phyloP scores from a whole-genome alignment of 495 filamentous ascomycete genomes.

The Daldinia vernicosa region DNA sequence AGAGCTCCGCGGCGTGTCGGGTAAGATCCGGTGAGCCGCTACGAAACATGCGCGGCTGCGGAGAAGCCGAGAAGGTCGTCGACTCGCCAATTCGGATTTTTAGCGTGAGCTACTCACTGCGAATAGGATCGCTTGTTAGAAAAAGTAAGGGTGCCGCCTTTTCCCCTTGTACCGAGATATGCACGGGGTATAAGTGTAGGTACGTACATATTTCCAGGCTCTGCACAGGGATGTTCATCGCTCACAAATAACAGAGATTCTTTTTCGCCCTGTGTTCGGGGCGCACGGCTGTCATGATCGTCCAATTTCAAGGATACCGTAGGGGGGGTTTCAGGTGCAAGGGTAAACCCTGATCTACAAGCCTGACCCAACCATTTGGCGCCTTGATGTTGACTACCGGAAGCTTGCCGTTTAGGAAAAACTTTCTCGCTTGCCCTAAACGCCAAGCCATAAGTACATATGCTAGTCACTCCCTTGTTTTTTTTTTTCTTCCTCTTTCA shows the following conservation, averaged over 20 bases:
- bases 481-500: slow-evolving; percentile 9
- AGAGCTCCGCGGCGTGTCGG: slow-evolving; percentile 38
- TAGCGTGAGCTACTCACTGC: slow-evolving; percentile 6
- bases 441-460: slow-evolving; percentile 35
- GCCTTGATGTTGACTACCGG: slow-evolving; percentile 40
- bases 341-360: slow-evolving; percentile 31
- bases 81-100: slow-evolving; percentile 24
- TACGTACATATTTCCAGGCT: slow-evolving; percentile 11
- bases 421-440: slow-evolving; percentile 33
- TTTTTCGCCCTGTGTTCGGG: slow-evolving; percentile 12
- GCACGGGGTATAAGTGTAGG: slow-evolving; percentile 5
- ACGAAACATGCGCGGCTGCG: slow-evolving; percentile 39
- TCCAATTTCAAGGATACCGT: slow-evolving; percentile 34
- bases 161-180: slow-evolving; percentile 13
- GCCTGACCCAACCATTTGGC: slow-evolving; percentile 43
- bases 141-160: slow-evolving; percentile 1
- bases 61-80: slow-evolving; percentile 34
- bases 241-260: slow-evolving; percentile 34
- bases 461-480: slow-evolving; percentile 28
- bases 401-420: slow-evolving; percentile 45
- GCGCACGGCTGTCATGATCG: slow-evolving; percentile 33
- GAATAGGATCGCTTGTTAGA: slow-evolving; percentile 11
- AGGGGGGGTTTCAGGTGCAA: slow-evolving; percentile 41
- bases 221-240: slow-evolving; percentile 35
- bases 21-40: slow-evolving; percentile 42